Evolutionary conservation across 495 filamentous ascomycete genomes (phyloP).

Genomic region (Cladorrhinum samala): DNA sequence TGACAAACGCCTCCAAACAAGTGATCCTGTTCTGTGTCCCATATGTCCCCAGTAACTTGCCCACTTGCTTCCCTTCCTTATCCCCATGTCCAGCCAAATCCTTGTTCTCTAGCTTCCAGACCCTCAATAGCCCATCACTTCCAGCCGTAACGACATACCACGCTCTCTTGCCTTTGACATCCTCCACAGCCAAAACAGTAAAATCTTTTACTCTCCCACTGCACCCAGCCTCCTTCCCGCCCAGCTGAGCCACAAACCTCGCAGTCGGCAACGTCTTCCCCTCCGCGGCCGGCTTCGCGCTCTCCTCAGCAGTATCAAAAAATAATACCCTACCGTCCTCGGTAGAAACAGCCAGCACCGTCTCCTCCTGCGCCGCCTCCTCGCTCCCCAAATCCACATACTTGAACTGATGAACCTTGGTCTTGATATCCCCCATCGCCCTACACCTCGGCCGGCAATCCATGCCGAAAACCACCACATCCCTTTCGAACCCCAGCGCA

Average conservation of each 20-base stretch:
- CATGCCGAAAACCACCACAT: constrained; percentile 77
- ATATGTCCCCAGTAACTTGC: constrained; percentile 67
- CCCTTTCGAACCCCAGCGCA: constrained; percentile 81
- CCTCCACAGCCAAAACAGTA: constrained; percentile 46
- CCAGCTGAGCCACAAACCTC: constrained; percentile 66
- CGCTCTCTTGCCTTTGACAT: constrained; percentile 32
- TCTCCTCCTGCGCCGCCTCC: constrained; percentile 36
- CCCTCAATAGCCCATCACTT: constrained; percentile 72
- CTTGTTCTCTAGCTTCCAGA: constrained; percentile 56
- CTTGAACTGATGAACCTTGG: constrained; percentile 74
- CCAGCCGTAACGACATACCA: constrained; percentile 66
- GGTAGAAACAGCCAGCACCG: constrained; percentile 72
- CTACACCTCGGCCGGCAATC: constrained; percentile 74
- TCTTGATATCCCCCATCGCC: constrained; percentile 58
- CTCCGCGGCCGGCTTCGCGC: constrained; percentile 22
- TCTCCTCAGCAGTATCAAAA: constrained; percentile 56
- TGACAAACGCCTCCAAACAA: constrained; percentile 78
- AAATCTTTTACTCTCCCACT: constrained; percentile 84
- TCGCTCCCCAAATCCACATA: constrained; percentile 54
- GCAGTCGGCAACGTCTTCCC: constrained; percentile 37
- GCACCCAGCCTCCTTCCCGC: constrained; percentile 62
- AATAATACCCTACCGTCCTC: constrained; percentile 89
- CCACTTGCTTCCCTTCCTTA: constrained; percentile 49
- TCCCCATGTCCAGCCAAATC: constrained; percentile 34
- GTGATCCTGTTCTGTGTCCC: constrained; percentile 87